Percentiles rank a stretch among this genome's conserved stretches.
These are phyloP conservation scores for Lipomyces japonicus DNA, from an alignment of 805 yeast species.

Conservation along the genomic window DNA sequence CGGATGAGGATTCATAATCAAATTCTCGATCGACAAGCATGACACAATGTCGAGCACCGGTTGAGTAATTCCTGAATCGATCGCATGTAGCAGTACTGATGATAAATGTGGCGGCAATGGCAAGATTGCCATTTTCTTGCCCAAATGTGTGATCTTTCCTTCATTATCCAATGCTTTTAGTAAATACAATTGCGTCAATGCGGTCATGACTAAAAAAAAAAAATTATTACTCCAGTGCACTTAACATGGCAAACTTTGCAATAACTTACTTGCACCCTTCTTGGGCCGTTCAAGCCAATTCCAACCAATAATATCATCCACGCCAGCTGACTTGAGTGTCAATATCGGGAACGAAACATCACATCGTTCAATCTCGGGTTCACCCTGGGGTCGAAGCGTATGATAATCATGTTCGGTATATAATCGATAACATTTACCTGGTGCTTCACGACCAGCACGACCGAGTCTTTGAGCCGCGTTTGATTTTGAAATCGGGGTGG, in stretches of 20 bases:
- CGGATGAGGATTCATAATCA: constrained; percentile 72
- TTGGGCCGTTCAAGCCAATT: constrained; percentile 93
- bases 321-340: constrained; percentile 77
- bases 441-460: constrained; percentile 97
- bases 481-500: constrained; percentile 90
- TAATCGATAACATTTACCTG: constrained; percentile 84
- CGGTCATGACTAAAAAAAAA: constrained; percentile 49
- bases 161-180: constrained; percentile 72
- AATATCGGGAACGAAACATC: constrained; percentile 82
- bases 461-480: constrained; percentile 95
- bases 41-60: constrained; percentile 85
- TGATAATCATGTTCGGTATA: constrained; percentile 70
- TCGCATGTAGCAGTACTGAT: constrained; percentile 73
- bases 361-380: constrained; percentile 85
- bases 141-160: constrained; percentile 75
- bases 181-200: constrained; percentile 71
- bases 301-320: constrained; percentile 80
- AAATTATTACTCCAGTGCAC: background rate
- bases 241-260: background rate
- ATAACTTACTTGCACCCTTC: constrained; percentile 48
- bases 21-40: constrained; percentile 87
- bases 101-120: constrained; percentile 93
- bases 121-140: constrained; percentile 79
- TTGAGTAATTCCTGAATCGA: constrained; percentile 43
- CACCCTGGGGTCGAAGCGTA: constrained; percentile 71